These are phyloP conservation scores for Chlorella sp. DNA, from an alignment of 139 green algal genomes.

Conservation along the genomic window DNA sequence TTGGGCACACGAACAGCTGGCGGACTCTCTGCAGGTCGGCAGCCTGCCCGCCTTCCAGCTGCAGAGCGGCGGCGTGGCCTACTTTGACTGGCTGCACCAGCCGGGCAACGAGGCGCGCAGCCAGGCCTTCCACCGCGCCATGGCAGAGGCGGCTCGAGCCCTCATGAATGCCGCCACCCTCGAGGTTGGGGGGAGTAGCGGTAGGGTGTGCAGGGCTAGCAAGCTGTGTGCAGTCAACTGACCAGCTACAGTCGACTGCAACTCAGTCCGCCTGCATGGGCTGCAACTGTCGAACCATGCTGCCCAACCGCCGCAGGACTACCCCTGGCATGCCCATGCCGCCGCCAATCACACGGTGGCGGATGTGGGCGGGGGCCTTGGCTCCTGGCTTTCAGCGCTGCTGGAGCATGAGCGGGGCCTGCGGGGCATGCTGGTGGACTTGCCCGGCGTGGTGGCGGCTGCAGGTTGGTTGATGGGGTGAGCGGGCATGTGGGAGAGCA, in stretches of 20 bases:
- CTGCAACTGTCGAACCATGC: too few relatives aligned
- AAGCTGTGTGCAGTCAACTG: too few relatives aligned
- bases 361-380: not conserved
- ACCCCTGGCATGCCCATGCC: not conserved
- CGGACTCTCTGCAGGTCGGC: not conserved
- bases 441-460: not conserved
- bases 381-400: not conserved
- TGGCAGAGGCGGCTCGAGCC: not conserved
- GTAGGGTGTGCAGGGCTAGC: too few relatives aligned
- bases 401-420: not conserved
- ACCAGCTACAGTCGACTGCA: too few relatives aligned
- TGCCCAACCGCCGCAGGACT: not conserved
- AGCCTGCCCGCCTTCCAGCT: conserved; percentile 9
- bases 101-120: not conserved
- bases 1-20: not conserved
- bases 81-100: conserved; percentile 7
- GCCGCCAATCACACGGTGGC: not conserved
- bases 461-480: not conserved
- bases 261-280: too few relatives aligned
- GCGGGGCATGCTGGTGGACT: not conserved
- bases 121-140: not conserved
- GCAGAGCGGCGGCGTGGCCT: not conserved
- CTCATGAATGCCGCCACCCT: conserved; percentile 1
- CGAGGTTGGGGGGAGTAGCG: not conserved
- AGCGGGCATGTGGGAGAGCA: too few relatives aligned